Base-by-base conservation (phyloP, 805 yeast genomes). In the Kazachstania bromeliacearum region DNA sequence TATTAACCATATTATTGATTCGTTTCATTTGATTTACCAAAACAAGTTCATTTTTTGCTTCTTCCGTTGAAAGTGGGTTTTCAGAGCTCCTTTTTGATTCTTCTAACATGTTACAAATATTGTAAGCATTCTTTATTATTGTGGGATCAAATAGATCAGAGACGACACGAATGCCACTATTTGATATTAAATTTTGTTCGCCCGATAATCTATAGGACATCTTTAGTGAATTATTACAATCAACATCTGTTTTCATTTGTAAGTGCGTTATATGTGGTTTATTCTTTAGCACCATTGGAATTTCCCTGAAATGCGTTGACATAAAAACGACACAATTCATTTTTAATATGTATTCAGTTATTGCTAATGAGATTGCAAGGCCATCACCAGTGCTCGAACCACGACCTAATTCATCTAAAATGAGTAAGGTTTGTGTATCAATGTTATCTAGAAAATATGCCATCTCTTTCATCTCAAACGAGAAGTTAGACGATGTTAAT, bases 341-440 rank as follows among this genome's bases (percentile, higher is more conserved):
- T 2, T 38, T 35, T 0, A 62, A 41, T 9, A 70, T 42, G 32
- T 54, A 52, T 40, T 71, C 72, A 17, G 63, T 49, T 2, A 66
- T 61, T 5, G 73, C 69, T 18, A 65, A 53, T 2, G 74, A 67
- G 2, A 75, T 62, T 2, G 78, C 61, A 35, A 73, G 66, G 0
- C 79, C 79, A 47, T 75, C 79, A 7, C 63, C 62, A 7, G 62
- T 51, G 27, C 70, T 63, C 2, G 75, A 54, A 22, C 77, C 77
- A 30, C 79, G 55, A 1, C 79, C 79, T 20, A 75, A 49, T 38
- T 75, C 80, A 47, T 76, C 81, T 23, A 75, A 51, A 2, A 75
- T 57, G 0, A 75, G 50, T 16, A 75, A 51, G 4, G 60, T 51
- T 0, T 48, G 35, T 3, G 49, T 41, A 22, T 54, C 46, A 1